Base-by-base conservation (phyloP, 1,139 yeast species). In the Kazachstania sp. region DNA sequence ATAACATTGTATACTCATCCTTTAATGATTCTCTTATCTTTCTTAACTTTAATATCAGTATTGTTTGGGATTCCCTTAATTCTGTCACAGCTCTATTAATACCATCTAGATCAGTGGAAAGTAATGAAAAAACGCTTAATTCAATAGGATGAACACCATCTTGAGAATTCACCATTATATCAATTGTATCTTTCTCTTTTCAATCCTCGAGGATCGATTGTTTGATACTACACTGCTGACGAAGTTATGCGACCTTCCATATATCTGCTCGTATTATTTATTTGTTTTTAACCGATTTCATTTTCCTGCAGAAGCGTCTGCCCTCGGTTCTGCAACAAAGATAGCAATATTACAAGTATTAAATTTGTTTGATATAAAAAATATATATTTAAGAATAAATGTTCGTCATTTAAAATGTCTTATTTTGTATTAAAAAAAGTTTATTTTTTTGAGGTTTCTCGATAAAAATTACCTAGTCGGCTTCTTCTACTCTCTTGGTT, bases 31-130 rank as follows among this genome's bases (percentile, higher is more conserved):
- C 55, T 34, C 58, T 51, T n/a, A 57, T 47, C 40, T 54, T 55
- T 23, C 60, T 51, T 18, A 63, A 45, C 44, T 52, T 47, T 7
- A 63, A 46, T 7, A 62, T 51, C 26, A 62, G 48, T 15, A 61
- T 44, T 3, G 66, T 65, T 46, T 63, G 66, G 3, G 65, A 61
- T 49, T 59, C 64, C 39, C 67, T 48, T 44, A 62, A 45, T 30
- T 60, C 61, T 36, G 56, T 60, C 26, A 63, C 60, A 2, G 66
- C 59, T 32, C 59, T 60, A 41, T 60, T 59, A 6, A 63, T 51
- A 13, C 58, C 63, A 49, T 63, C 67, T 31, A 63, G 45, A 44
- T 63, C 60, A 4, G 54, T 53, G 8, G 66, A 61, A 3, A 63
- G 43, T 4, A 61, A 44, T 3, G 66, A 60, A 43, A 61, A 61